phyloP scores from a whole-genome alignment of 78 protist species.

The Dictyostelium purpureum region DNA sequence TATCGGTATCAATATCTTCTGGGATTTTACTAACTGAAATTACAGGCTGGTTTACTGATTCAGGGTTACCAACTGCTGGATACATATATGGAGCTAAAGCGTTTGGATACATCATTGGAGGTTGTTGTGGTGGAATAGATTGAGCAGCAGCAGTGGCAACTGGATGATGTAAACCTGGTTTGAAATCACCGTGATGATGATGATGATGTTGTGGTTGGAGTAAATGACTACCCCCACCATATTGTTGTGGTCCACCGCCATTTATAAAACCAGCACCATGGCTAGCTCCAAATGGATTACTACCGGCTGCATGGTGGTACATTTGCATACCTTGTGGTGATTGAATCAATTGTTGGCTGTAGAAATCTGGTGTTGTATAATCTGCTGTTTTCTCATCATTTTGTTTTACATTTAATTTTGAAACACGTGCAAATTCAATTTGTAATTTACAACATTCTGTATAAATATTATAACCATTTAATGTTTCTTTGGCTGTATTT shows the following conservation, averaged over 20 bases:
- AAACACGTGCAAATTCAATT: constrained; percentile 68
- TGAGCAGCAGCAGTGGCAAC: background rate
- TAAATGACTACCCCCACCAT: background rate
- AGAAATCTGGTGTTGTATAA: constrained; percentile 35
- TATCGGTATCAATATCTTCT: constrained; percentile 42
- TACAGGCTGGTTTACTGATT: constrained; percentile 12
- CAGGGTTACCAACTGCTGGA: background rate
- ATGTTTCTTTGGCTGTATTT: constrained; percentile 67
- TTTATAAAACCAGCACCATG: background rate
- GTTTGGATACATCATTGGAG: background rate
- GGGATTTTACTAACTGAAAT: constrained; percentile 58
- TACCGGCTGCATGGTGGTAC: background rate
- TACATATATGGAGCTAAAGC: constrained; percentile 5
- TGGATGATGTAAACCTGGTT: background rate
- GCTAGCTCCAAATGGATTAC: background rate
- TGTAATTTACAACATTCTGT: constrained; percentile 74
- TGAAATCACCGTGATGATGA: background rate
- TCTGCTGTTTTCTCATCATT: constrained; percentile 76
- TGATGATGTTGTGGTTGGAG: background rate
- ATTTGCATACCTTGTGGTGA: background rate
- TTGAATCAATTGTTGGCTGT: background rate
- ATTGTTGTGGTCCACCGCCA: background rate
- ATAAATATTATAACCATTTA: constrained; percentile 81
- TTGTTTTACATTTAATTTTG: constrained; percentile 54
- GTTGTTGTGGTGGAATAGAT: background rate